Percentiles rank a stretch among this genome's conserved stretches.
phyloP scores from a whole-genome alignment of 805 yeast species.

The Teunomyces stri region DNA sequence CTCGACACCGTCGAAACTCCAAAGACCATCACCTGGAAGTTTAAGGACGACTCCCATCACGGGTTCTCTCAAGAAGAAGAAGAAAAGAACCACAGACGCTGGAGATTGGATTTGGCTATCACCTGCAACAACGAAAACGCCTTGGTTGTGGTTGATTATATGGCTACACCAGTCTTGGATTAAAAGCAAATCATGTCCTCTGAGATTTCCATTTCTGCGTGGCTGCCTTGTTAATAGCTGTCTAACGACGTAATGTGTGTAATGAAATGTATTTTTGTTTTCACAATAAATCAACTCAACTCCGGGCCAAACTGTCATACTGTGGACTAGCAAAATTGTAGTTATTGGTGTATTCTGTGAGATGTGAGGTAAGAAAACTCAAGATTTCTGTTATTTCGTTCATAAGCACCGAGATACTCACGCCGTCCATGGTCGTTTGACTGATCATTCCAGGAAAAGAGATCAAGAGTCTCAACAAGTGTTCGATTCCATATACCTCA shows the following conservation, averaged over 20 bases:
- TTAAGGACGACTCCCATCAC: slow-evolving; percentile 55
- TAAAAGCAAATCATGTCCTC: not conserved
- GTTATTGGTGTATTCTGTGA: slow-evolving; percentile 30
- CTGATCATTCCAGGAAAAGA: slow-evolving; percentile 81
- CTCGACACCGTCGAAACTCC: slow-evolving; percentile 47
- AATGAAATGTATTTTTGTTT: slow-evolving; percentile 5
- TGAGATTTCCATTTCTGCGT: not conserved
- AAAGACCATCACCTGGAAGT: slow-evolving; percentile 62
- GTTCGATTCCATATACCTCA: slow-evolving; percentile 69
- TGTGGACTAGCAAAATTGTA: slow-evolving; percentile 39
- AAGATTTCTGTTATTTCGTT: slow-evolving; percentile 55
- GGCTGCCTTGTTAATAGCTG: not conserved
- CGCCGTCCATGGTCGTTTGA: slow-evolving; percentile 77
- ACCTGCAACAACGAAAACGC: slow-evolving; percentile 68
- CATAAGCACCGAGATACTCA: slow-evolving; percentile 56
- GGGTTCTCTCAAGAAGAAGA: slow-evolving; percentile 50
- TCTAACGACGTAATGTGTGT: slow-evolving; percentile 5
- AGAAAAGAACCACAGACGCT: slow-evolving; percentile 48
- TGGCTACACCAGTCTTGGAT: slow-evolving; percentile 43
- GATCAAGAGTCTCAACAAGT: slow-evolving; percentile 72
- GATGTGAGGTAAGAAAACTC: slow-evolving; percentile 47
- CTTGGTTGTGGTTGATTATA: slow-evolving; percentile 62
- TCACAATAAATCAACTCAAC: slow-evolving; percentile 6
- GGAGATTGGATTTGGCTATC: slow-evolving; percentile 63
- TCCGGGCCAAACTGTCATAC: slow-evolving; percentile 35